These are phyloP conservation scores for Komagataella pastoris DNA, from an alignment of 805 yeast species.

Conservation along the genomic window DNA sequence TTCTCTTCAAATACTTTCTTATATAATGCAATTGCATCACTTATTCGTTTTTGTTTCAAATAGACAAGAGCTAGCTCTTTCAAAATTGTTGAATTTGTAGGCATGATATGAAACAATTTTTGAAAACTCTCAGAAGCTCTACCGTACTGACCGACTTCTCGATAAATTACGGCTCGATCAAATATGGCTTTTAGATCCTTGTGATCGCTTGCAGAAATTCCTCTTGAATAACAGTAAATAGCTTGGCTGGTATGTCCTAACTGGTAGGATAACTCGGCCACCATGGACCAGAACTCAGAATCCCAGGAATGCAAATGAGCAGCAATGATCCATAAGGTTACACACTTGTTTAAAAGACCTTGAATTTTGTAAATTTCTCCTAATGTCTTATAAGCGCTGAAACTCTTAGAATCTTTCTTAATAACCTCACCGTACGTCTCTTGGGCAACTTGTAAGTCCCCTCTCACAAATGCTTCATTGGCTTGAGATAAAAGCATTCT, in stretches of 20 bases:
- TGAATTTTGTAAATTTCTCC: conserved; percentile 72
- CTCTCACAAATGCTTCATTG: conserved; percentile 64
- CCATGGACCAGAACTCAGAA: conserved; percentile 62
- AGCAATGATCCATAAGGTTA: conserved; percentile 72
- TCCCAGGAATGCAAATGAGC: conserved; percentile 70
- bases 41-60: conserved; percentile 43
- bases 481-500: conserved; percentile 54
- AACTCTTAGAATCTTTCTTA: conserved; percentile 62
- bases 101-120: conserved; percentile 38
- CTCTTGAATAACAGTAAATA: conserved; percentile 61
- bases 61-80: conserved; percentile 44
- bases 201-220: conserved; percentile 29
- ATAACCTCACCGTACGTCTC: conserved; percentile 55
- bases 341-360: conserved; percentile 57
- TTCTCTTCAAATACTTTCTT: conserved; percentile 50
- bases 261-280: conserved; percentile 55
- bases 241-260: conserved; percentile 68
- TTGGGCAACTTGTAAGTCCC: conserved; percentile 47
- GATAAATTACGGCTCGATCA: conserved; percentile 54
- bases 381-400: conserved; percentile 74
- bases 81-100: conserved; percentile 44
- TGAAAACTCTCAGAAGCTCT: conserved; percentile 68
- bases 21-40: conserved; percentile 67
- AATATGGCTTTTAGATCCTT: conserved; percentile 43
- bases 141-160: conserved; percentile 50